Percentiles rank a stretch among this genome's conserved stretches.
Evolutionary conservation across 208 protist species (phyloP).

Genomic region (Phytomonas francai): DNA sequence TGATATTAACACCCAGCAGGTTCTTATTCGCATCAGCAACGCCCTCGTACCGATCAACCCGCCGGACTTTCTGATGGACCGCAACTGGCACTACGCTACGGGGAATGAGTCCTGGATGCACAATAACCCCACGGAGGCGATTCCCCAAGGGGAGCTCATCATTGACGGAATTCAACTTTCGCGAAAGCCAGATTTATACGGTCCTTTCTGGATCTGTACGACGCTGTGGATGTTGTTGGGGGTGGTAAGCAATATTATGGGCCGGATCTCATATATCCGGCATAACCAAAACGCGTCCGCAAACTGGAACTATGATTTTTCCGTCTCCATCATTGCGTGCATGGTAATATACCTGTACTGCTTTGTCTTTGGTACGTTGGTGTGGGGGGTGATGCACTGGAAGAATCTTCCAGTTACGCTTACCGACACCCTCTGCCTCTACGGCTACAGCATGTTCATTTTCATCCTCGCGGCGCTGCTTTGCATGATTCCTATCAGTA

Average conservation of each 20-base stretch:
- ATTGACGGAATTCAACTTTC: conserved; percentile 33
- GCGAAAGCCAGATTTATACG: conserved; percentile 79
- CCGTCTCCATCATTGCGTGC: conserved; percentile 57
- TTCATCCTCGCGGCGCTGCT: conserved; percentile 68
- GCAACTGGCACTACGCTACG: conserved; percentile 56
- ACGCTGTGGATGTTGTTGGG: conserved; percentile 85
- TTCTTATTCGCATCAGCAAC: conserved; percentile 68
- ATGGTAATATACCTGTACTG: conserved; percentile 81
- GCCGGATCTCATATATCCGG: conserved; percentile 39
- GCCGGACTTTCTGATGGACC: conserved; percentile 74
- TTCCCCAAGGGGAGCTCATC: conserved; percentile 21
- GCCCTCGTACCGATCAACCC: conserved; percentile 57
- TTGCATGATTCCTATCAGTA: conserved; percentile 58
- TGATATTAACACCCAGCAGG: conserved; percentile 78
- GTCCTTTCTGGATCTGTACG: conserved; percentile 88
- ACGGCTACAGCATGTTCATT: conserved; percentile 88
- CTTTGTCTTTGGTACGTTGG: conserved; percentile 57
- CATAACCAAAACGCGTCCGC: conserved; percentile 10
- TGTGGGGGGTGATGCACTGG: conserved; percentile 84
- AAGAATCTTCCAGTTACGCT: conserved; percentile 67
- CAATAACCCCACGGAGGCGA: conserved; percentile 7
- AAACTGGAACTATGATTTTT: conserved; percentile 74
- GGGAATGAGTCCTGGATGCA: conserved; percentile 2
- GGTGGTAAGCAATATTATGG: conserved; percentile 79
- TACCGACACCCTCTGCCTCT: conserved; percentile 71